Base-by-base conservation (phyloP, 176 grass and related monocot species). In the Rhynchospora breviuscula region DNA sequence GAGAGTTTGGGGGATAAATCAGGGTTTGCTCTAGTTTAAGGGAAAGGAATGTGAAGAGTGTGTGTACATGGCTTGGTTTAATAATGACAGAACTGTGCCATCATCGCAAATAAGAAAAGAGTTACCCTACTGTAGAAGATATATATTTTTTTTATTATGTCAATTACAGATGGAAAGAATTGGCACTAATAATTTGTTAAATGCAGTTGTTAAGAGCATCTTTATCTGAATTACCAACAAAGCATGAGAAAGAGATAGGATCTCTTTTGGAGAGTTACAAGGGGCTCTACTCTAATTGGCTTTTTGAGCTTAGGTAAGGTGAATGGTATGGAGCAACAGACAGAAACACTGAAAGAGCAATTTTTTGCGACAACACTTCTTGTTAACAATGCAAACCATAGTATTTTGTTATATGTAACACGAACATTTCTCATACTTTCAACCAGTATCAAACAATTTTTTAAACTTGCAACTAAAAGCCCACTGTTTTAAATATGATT, bases 281-380 rank as follows among this genome's bases (percentile, higher is more conserved):
- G 86, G 77, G 87, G 0, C 82, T 93, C 7, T 98, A 98, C 68
- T 81, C 81, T n/a, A 91, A 93, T 83, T 95, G 93, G 96, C 86
- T 98, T 53, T 98, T 98, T 22, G 93, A 98, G 86, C 80, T 98
- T 44, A 93, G 86, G 93, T 98, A 13, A 45, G 56, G 2, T 10
- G 6, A 25, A n/a, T 29, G 60, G 26, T 25, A 31, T 85, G 4
- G 23, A 26, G 48, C 47, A 31, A 76, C 22, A 31, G 53, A 54
- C 18, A 7, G 12, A 54, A 76, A 14, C 12, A 51, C 46, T 13
- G 10, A 75, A 52, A 75, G 4, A 52, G 47, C 5, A 75, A 25
- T 53, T 22, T 52, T 14, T 23, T n/a, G 46, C 12, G 13, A 52
- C 10, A 75, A 5, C 71, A 75, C 10, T 70, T 70, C 40, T 49